Percentiles rank a stretch among this genome's conserved stretches.
Conservation (phyloP, 495 filamentous ascomycete species). For the Hypoxylon perforatum region DNA sequence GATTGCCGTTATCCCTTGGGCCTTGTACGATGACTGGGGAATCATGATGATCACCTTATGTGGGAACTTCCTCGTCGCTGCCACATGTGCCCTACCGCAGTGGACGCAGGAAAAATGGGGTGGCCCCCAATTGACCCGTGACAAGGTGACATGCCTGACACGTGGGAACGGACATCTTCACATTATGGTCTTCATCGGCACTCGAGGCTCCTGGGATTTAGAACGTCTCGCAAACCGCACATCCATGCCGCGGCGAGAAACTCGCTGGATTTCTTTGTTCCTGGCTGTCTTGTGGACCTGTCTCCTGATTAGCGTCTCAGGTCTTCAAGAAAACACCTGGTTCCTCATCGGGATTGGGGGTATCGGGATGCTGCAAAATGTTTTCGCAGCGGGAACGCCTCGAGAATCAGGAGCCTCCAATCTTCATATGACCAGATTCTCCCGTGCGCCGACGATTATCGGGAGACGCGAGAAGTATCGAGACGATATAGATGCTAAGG, state of each 20-base stretch:
- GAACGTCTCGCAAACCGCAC: neutral
- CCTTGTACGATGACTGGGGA: neutral
- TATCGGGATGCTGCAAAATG: constrained; percentile 61
- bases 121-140: neutral
- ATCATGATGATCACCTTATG: neutral
- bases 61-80: neutral
- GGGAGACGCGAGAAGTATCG: neutral
- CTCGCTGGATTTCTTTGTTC: neutral
- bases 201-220: neutral
- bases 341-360: constrained; percentile 56
- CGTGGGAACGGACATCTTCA: neutral
- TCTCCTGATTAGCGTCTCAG: constrained; percentile 53
- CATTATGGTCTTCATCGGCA: neutral
- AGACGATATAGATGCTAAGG: too few species aligned
- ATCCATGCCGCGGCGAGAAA: neutral
- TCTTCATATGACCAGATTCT: neutral
- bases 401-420: neutral
- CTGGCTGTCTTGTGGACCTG: constrained; percentile 53
- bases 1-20: constrained; percentile 2
- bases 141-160: neutral
- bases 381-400: constrained; percentile 46
- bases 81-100: neutral
- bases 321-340: constrained; percentile 52
- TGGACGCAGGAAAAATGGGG: neutral
- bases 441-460: neutral